Conservation (phyloP, 257 asterid genomes). For the Plectranthus barbatus region DNA sequence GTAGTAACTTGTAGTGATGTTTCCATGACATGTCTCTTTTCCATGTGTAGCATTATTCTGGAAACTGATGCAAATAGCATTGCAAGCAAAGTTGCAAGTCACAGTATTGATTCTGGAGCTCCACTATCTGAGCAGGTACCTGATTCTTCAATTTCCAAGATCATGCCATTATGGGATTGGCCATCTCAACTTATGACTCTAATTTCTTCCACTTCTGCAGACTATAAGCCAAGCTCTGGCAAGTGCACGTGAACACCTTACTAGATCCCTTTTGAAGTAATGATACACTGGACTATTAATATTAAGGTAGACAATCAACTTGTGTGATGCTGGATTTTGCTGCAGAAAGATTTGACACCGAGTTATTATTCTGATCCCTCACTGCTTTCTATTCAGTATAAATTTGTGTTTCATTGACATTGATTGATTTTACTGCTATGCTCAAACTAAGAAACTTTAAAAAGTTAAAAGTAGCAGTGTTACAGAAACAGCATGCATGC, state of each 20-base stretch:
- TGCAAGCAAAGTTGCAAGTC: slow-evolving; percentile 39
- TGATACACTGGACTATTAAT: not conserved
- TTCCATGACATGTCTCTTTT: not conserved
- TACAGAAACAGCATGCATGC: too few relatives aligned
- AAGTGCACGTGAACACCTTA: slow-evolving; percentile 65
- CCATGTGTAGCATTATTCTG: slow-evolving; percentile 27
- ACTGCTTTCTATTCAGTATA: too few relatives aligned
- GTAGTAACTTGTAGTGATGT: not conserved
- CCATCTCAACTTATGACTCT: slow-evolving; percentile 10
- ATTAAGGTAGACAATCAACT: not conserved
- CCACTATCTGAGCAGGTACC: slow-evolving; percentile 50
- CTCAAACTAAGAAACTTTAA: too few relatives aligned
- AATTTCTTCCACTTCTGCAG: slow-evolving; percentile 26
- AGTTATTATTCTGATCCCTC: too few relatives aligned
- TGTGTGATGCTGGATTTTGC: not conserved
- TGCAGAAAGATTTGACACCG: not conserved
- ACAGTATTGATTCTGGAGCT: slow-evolving; percentile 35
- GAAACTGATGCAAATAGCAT: slow-evolving; percentile 44
- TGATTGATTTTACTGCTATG: too few relatives aligned
- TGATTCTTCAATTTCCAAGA: not conserved
- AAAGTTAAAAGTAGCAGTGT: too few relatives aligned
- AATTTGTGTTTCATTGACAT: too few relatives aligned
- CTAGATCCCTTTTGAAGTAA: slow-evolving; percentile 68
- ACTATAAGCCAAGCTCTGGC: slow-evolving; percentile 70
- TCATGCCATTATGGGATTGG: not conserved